A percentile compares a stretch with the other conserved stretches of the same genome.
Evolutionary conservation across 257 asterid genomes (phyloP).

Genomic region (Mentha longifolia): DNA sequence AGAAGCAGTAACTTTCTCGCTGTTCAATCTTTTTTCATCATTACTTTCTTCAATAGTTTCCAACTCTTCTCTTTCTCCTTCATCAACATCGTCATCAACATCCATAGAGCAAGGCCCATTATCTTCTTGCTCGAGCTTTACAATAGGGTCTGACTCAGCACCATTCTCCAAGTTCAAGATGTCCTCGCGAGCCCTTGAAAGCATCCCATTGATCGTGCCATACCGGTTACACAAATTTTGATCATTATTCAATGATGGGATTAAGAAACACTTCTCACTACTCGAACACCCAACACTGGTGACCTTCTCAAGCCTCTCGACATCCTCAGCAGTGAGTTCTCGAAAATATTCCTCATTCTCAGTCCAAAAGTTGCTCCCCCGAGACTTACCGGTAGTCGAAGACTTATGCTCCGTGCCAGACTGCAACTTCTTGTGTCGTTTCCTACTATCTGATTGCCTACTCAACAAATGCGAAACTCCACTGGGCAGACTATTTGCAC

Average conservation of each 20-base stretch:
- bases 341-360: constrained; percentile 86
- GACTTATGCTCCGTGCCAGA: constrained; percentile 64
- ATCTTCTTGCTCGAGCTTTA: constrained; percentile 42
- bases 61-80: constrained; percentile 31
- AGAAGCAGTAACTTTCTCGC: constrained; percentile 36
- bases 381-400: constrained; percentile 45
- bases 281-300: constrained; percentile 43
- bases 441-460: constrained; percentile 71
- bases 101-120: constrained; percentile 54
- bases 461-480: constrained; percentile 61
- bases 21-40: constrained; percentile 39
- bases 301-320: constrained; percentile 57
- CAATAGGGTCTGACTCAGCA: constrained; percentile 37
- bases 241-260: constrained; percentile 49
- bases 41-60: constrained; percentile 35
- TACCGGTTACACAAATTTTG: constrained; percentile 29
- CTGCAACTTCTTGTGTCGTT: constrained; percentile 79
- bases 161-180: constrained; percentile 31
- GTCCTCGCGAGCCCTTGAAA: constrained; percentile 38
- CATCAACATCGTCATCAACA: constrained; percentile 45
- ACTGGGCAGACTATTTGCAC: constrained; percentile 59
- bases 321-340: constrained; percentile 61
- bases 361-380: constrained; percentile 66
- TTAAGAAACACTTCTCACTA: constrained; percentile 50
- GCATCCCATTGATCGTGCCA: constrained; percentile 38